Percentiles rank a stretch among this genome's conserved stretches.
Conservation (phyloP, 1,284 basidiomycete genomes). For the Microbotryum violaceum region DNA sequence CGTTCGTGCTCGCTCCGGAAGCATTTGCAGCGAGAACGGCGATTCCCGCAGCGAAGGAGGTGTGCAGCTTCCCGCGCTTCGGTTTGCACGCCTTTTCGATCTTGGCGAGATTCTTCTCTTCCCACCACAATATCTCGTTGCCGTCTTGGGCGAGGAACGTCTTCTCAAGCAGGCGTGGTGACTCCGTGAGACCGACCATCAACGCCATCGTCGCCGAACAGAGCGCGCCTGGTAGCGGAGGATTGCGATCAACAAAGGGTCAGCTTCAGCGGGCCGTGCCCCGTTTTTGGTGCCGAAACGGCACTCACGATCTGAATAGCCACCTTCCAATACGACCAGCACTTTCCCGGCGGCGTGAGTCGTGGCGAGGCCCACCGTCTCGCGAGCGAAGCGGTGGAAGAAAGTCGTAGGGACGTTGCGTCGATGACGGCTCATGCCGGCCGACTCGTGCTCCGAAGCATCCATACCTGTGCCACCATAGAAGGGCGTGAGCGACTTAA, state of each 20-base stretch:
- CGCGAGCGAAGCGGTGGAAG: slow-evolving; percentile 73
- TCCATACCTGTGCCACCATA: slow-evolving; percentile 66
- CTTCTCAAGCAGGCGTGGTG: background rate
- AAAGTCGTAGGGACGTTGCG: slow-evolving; percentile 83
- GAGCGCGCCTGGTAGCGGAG: slow-evolving; percentile 48
- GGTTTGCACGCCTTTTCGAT: slow-evolving; percentile 22
- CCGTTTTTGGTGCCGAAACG: slow-evolving; percentile 13
- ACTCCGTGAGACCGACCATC: slow-evolving; percentile 52
- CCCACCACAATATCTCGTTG: slow-evolving; percentile 10
- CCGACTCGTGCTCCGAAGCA: slow-evolving; percentile 83
- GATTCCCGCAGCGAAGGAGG: background rate
- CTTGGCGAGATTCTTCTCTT: slow-evolving; percentile 10
- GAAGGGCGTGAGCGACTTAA: slow-evolving; percentile 46
- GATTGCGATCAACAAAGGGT: too few species aligned
- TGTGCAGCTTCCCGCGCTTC: background rate
- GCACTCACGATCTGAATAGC: slow-evolving; percentile 68
- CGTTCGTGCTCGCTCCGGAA: background rate
- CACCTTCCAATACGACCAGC: slow-evolving; percentile 86
- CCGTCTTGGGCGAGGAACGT: background rate
- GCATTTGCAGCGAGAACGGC: background rate
- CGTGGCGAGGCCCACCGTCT: slow-evolving; percentile 62
- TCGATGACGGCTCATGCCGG: slow-evolving; percentile 84
- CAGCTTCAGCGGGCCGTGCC: too few species aligned
- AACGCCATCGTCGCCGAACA: slow-evolving; percentile 74
- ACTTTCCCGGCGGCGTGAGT: slow-evolving; percentile 60